Evolutionary conservation across 176 grass and related monocot genomes (phyloP), one percentile per base, ranked within the genome.

Genomic region (Raddia distichophylla): DNA sequence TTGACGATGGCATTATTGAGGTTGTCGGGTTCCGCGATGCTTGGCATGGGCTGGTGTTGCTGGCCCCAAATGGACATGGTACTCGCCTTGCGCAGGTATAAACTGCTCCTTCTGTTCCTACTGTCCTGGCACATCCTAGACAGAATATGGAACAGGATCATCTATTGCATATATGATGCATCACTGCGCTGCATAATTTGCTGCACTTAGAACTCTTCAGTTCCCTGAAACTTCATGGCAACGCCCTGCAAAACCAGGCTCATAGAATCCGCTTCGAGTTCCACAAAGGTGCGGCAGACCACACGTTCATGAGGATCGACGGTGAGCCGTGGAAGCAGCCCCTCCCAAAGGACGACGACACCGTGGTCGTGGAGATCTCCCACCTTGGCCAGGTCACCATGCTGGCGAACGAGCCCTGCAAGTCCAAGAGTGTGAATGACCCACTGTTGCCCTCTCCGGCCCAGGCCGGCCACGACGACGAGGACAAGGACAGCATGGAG

Each of bases 261-360:
- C 83, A 78, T n/a, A 80, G 92, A 16, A 91, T 97, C 52, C 89
- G 92, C 1, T 97, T 97, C 0, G 92, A 94, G 80, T 97, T 94
- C 64, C 87, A 87, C 77, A 87, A 92, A 79, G 94, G 87, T 1
- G 83, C 60, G 5, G 80, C 88, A 5, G 77, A 91, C 0, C 76
- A 92, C 64, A 91, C 94, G 2, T 97, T 85, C 87, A 97, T 97
- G 94, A 90, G 94, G 69, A 68, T 97, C 7, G 94, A 97, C 1
- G 94, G 94, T 48, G 94, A 97, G 69, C 94, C 94, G 1, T 97
- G 94, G 94, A 97, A 94, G 83, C 92, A 97, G 69, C 94, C 94
- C 7, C 85, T 97, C 22, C 94, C 94, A 0, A 79, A 55, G 33
- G 88, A 97, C 16, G 88, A 94, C 0, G 86, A 91, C 80, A 85